Conservation (phyloP, 352 stramenopile genomes). For the Phytophthora colocasiae region DNA sequence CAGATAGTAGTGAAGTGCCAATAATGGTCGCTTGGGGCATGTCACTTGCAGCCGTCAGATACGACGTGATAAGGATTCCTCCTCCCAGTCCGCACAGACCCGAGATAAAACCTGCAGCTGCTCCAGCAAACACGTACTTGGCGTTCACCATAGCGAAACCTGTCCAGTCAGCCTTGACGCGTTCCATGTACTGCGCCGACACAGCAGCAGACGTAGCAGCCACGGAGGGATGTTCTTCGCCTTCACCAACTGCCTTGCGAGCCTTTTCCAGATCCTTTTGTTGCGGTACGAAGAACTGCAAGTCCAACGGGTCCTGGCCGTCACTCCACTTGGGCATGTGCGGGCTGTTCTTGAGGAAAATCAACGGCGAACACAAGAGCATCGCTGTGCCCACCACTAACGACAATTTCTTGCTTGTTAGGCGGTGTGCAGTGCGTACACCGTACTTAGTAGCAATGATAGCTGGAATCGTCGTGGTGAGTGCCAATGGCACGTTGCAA, state of each 20-base stretch:
- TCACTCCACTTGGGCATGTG: slow-evolving; percentile 82
- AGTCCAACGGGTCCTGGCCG: slow-evolving; percentile 59
- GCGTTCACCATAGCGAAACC: slow-evolving; percentile 64
- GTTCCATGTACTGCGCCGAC: slow-evolving; percentile 54
- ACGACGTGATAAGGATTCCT: slow-evolving; percentile 88
- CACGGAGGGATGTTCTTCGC: slow-evolving; percentile 17
- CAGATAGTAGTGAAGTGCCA: slow-evolving; percentile 83
- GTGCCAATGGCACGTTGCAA: slow-evolving; percentile 81
- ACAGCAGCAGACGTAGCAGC: slow-evolving; percentile 26
- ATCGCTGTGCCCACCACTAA: slow-evolving; percentile 83
- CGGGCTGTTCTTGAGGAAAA: slow-evolving; percentile 83
- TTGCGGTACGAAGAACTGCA: slow-evolving; percentile 78
- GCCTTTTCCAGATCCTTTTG: slow-evolving; percentile 38
- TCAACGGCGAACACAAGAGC: slow-evolving; percentile 77
- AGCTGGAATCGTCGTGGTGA: slow-evolving; percentile 75
- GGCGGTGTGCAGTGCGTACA: slow-evolving; percentile 74
- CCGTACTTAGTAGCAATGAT: slow-evolving; percentile 84
- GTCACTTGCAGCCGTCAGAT: slow-evolving; percentile 86
- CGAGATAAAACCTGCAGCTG: slow-evolving; percentile 84
- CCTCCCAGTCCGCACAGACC: slow-evolving; percentile 83
- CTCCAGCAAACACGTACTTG: slow-evolving; percentile 83
- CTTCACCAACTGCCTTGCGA: slow-evolving; percentile 6
- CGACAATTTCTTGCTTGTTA: slow-evolving; percentile 80
- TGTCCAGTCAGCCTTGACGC: slow-evolving; percentile 43
- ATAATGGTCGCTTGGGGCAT: slow-evolving; percentile 88